phyloP scores from a whole-genome alignment of 208 protist species.

The Leishmania braziliensis region DNA sequence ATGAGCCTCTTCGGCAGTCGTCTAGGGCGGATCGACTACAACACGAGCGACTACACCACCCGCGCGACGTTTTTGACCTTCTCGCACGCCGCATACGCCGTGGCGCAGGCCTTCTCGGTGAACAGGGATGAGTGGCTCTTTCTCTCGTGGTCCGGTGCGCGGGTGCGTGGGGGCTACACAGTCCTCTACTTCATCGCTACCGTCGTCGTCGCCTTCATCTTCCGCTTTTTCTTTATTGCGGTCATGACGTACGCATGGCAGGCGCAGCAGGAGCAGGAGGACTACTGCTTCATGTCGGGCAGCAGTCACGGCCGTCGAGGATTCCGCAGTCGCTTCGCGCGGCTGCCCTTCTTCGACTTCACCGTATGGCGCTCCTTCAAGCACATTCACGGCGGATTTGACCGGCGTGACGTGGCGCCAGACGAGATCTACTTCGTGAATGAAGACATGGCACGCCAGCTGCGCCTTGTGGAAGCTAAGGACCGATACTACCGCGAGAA shows the following conservation, averaged over 20 bases:
- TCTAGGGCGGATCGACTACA: conserved; percentile 55
- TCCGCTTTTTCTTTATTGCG: conserved; percentile 89
- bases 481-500: conserved; percentile 59
- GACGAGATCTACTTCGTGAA: conserved; percentile 91
- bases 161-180: conserved; percentile 77
- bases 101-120: conserved; percentile 88
- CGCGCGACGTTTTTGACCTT: conserved; percentile 82
- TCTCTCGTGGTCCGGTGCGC: conserved; percentile 84
- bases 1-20: conserved; percentile 93
- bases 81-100: conserved; percentile 75
- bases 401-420: conserved; percentile 84
- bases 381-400: conserved; percentile 90
- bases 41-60: conserved; percentile 41
- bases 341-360: conserved; percentile 89
- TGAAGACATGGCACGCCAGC: conserved; percentile 84
- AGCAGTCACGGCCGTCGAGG: conserved; percentile 27
- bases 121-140: conserved; percentile 88
- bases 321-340: conserved; percentile 26
- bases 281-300: conserved; percentile 47
- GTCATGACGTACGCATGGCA: conserved; percentile 87
- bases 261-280: conserved; percentile 72
- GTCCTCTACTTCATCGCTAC: conserved; percentile 89
- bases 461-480: conserved; percentile 80
- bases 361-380: conserved; percentile 93
- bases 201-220: conserved; percentile 76